Evolutionary conservation across 2,329 filamentous ascomycete species (phyloP).

Genomic region (Trichoderma koningiopsis): DNA sequence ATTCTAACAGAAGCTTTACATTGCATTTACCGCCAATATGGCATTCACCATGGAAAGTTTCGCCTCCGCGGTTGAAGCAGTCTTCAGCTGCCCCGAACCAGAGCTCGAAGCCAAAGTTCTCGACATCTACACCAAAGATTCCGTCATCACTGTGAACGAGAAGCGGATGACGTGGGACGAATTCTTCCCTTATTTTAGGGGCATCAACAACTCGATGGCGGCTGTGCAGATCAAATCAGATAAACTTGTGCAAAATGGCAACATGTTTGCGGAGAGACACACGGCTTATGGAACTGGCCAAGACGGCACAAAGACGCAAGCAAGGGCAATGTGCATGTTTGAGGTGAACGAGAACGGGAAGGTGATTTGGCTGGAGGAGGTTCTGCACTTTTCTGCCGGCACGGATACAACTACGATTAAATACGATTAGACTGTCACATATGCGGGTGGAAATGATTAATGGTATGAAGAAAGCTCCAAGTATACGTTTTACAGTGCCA

Average conservation of each 20-base stretch:
- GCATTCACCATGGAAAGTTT: not conserved
- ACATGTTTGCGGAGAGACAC: conserved; percentile 20
- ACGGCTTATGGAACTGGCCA: not conserved
- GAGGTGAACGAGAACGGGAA: conserved; percentile 9
- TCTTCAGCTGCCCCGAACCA: not conserved
- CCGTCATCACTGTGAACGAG: not conserved
- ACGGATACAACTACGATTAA: not conserved
- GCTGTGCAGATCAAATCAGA: not conserved
- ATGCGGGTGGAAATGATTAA: not conserved
- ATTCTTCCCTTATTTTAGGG: not conserved
- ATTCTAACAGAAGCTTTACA: not conserved
- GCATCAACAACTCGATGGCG: not conserved
- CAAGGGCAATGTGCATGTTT: not conserved
- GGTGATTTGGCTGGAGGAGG: conserved; percentile 10
- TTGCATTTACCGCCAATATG: not conserved
- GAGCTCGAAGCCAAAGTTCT: not conserved
- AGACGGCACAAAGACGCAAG: not conserved
- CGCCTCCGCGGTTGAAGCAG: not conserved
- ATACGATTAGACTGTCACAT: not conserved
- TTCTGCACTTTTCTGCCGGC: not conserved
- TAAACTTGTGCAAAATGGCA: conserved; percentile 6
- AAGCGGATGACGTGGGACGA: conserved; percentile 5
- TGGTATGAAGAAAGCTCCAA: not conserved
- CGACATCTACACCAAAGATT: not conserved
- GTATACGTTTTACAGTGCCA: no score